Evolutionary conservation across 2,329 filamentous ascomycete species (phyloP), one percentile per base, ranked within the genome.

Genomic region (Fusarium sp.): DNA sequence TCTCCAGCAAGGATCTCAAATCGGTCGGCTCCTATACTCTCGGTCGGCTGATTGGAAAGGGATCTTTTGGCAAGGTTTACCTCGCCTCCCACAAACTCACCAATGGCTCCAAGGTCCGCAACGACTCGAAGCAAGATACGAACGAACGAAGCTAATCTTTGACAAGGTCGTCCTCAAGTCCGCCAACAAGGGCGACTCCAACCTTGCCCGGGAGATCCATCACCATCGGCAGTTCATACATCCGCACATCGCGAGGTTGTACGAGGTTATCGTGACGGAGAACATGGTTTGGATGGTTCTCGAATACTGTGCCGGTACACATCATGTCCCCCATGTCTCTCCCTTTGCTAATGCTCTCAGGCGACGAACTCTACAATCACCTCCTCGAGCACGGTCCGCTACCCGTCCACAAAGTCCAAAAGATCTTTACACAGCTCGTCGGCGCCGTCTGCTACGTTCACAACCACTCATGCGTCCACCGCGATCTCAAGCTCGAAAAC

Each of bases 191-290:
- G 93, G 95, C 80, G 96, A 99, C 83, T 91, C 94, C 63, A 99
- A 99, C 81, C 92, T 99, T 57, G 96, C 96, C 17, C 93, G 96
- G 77, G 96, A 99, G 83, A 99, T 99, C 77, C 96, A 99, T 83
- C 96, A 99, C 82, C 96, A 99, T 82, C 93, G 96, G 76, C 96
- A 99, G 83, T 98, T 99, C 83, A 89, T 98, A 74, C 96, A 99
- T 80, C 96, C 96, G 24, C 96, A 99, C 84, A 99, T 99, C 78
- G 95, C 96, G 53, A 91, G 96, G 59, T 87, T 99, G 24, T 98
- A 99, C 86, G 96, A 99, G 86, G 96, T 99, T 69, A 97, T 99
- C 78, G 95, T 99, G 71, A 99, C 96, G 2, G 96, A 99, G 84
- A 92, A 87, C 58, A 84, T 98, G 82, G 97, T 99, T 61, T 99